Conservation (phyloP, 2,329 filamentous ascomycete genomes). For the Aspergillus sp. region DNA sequence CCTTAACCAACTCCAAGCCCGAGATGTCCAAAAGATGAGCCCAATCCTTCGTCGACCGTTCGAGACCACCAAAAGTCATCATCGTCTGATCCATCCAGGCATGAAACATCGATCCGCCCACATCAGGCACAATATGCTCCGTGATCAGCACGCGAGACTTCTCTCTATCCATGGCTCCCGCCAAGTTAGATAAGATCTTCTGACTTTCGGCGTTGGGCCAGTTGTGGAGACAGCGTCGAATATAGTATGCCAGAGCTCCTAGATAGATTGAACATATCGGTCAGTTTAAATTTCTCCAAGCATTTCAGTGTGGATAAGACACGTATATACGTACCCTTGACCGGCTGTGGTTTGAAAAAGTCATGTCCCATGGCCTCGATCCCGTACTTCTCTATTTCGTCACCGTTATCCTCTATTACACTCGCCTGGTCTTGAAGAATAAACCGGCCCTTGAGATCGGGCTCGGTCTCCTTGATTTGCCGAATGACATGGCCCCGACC, state of each 20-base stretch:
- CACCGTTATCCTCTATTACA: slow-evolving; percentile 17
- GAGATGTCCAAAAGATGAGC: slow-evolving; percentile 25
- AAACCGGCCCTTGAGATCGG: slow-evolving; percentile 20
- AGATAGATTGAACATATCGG: background rate
- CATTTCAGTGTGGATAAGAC: background rate
- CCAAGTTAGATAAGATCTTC: slow-evolving; percentile 26
- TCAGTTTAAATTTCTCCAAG: background rate
- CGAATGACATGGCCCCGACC: slow-evolving; percentile 20
- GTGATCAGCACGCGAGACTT: slow-evolving; percentile 26
- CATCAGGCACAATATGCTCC: slow-evolving; percentile 30
- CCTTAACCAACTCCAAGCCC: slow-evolving; percentile 25
- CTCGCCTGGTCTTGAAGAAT: slow-evolving; percentile 25
- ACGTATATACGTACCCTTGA: slow-evolving; percentile 19
- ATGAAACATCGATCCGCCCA: slow-evolving; percentile 16
- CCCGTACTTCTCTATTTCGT: slow-evolving; percentile 5
- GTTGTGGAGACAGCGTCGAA: slow-evolving; percentile 35
- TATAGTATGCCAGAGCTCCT: slow-evolving; percentile 33
- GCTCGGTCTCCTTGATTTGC: slow-evolving; percentile 18
- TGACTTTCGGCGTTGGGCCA: slow-evolving; percentile 21
- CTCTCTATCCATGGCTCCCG: slow-evolving; percentile 23
- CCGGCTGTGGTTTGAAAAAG: slow-evolving; percentile 25
- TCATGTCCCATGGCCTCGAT: slow-evolving; percentile 23
- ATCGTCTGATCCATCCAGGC: slow-evolving; percentile 28
- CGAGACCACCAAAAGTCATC: slow-evolving; percentile 29
- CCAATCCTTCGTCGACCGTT: slow-evolving; percentile 29